Conservation (phyloP, 2,329 filamentous ascomycete genomes). For the Gnomoniopsis smithogilvyi region DNA sequence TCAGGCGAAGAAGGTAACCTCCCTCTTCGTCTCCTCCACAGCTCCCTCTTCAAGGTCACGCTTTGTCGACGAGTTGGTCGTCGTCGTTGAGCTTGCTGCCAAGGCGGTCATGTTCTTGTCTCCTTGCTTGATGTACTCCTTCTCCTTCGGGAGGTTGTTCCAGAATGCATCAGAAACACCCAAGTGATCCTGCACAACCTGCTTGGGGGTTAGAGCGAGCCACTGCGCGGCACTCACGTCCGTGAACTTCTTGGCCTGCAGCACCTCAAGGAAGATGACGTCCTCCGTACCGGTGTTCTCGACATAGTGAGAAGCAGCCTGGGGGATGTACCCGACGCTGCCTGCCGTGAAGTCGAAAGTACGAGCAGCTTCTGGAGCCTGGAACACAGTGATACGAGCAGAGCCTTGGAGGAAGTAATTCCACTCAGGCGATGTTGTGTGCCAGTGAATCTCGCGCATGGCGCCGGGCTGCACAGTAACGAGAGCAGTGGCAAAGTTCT, state of each 20-base stretch:
- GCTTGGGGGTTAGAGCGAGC: constrained; percentile 54
- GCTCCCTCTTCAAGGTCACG: not conserved
- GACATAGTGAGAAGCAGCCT: constrained; percentile 54
- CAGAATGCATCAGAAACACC: constrained; percentile 35
- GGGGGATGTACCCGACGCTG: constrained; percentile 57
- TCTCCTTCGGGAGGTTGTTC: constrained; percentile 35
- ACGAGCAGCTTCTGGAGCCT: constrained; percentile 44
- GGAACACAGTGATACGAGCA: constrained; percentile 54
- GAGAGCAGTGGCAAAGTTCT: constrained; percentile 52
- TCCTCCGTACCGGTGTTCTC: constrained; percentile 59
- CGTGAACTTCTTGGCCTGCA: constrained; percentile 48
- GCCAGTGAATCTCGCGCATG: constrained; percentile 64
- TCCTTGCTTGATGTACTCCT: constrained; percentile 40
- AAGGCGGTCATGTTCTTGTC: constrained; percentile 20
- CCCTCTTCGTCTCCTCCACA: constrained; percentile 10
- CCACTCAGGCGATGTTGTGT: constrained; percentile 59
- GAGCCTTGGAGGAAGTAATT: constrained; percentile 55
- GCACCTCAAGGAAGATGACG: constrained; percentile 57
- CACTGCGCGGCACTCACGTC: constrained; percentile 57
- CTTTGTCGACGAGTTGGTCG: not conserved
- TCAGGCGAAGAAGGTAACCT: constrained; percentile 16
- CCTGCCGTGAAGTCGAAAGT: constrained; percentile 60
- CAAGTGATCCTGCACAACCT: constrained; percentile 57
- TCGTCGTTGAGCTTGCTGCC: not conserved
- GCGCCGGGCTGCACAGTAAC: constrained; percentile 59